Base-by-base conservation (phyloP, 352 stramenopile genomes). In the Phytophthora sp. region DNA sequence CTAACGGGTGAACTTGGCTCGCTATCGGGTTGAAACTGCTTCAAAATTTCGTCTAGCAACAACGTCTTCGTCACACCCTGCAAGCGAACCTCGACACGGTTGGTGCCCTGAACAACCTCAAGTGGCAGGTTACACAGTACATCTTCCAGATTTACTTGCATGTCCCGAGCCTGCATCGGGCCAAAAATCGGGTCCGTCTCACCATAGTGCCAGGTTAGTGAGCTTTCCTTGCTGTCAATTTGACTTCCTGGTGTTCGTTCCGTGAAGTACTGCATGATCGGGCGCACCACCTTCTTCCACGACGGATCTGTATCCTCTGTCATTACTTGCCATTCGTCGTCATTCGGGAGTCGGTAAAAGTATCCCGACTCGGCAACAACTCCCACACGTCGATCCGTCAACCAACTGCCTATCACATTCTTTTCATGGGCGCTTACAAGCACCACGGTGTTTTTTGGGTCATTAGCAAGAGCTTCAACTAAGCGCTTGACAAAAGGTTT, bases 131-230 rank as follows among this genome's bases (percentile, higher is more conserved):
- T 92, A 32, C 81, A 89, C 44, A 95, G 49, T n/a, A 91, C 82
- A 55, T 95, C 87, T 71, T 95, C 87, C 54, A 95, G 64, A 49
- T 95, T 88, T 15, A 95, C 85, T 60, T 94, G 87, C 87, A 95
- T 95, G 52, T 95, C 87, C 17, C 87, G 86, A 2, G 84, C 87
- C 54, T 95, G 87, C 87, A 91, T 93, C 7, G 82, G 76, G 0
- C 84, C 84, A 69, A 91, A 89, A 48, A 88, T 88, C 11, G 81
- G 75, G 50, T 94, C 84, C 6, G 83, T 88, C 24, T 91, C 81
- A 8, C 79, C 80, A 63, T 91, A 88, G 46, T 87, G 75, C 79
- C 79, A 89, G n/a, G 76, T 74, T 10, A 90, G 46, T 11, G 78
- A 87, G 42, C 74, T 84, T 45, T 90, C 78, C 43, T 84, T 88